Evolutionary conservation across 306 rosid species (phyloP).

Genomic region (Cucumis hystrix): DNA sequence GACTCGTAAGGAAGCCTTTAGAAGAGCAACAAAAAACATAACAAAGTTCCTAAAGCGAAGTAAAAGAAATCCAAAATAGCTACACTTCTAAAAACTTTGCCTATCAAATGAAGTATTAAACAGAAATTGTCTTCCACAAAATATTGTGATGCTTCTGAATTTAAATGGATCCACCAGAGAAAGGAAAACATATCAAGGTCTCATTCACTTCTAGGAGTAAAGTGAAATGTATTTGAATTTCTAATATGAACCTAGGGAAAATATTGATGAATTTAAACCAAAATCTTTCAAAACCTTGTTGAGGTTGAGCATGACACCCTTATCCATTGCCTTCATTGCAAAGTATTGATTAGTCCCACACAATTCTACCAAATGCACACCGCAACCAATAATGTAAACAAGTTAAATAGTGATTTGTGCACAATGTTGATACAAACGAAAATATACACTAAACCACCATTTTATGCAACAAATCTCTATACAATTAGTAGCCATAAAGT

Average conservation of each 20-base stretch:
- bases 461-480: too few species aligned
- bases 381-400: constrained; percentile 10
- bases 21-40: constrained; percentile 85
- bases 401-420: background rate
- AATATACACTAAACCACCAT: too few species aligned
- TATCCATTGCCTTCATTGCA: constrained; percentile 99
- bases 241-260: background rate
- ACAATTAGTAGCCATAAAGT: too few species aligned
- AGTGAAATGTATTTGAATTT: background rate
- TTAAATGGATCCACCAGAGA: too few species aligned
- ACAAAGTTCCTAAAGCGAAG: too few species aligned
- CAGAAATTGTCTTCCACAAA: background rate
- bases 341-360: constrained; percentile 55
- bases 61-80: too few species aligned
- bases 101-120: background rate
- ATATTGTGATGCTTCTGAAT: too few species aligned
- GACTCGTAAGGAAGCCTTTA: constrained; percentile 93
- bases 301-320: constrained; percentile 75
- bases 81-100: too few species aligned
- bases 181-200: too few species aligned
- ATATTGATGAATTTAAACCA: background rate
- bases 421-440: background rate
- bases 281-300: constrained; percentile 49
- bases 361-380: constrained; percentile 91
- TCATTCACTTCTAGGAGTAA: too few species aligned